A percentile compares a stretch with the other conserved stretches of the same genome.
Evolutionary conservation across 2,329 filamentous ascomycete species (phyloP).

Genomic region (Cytospora piceae): DNA sequence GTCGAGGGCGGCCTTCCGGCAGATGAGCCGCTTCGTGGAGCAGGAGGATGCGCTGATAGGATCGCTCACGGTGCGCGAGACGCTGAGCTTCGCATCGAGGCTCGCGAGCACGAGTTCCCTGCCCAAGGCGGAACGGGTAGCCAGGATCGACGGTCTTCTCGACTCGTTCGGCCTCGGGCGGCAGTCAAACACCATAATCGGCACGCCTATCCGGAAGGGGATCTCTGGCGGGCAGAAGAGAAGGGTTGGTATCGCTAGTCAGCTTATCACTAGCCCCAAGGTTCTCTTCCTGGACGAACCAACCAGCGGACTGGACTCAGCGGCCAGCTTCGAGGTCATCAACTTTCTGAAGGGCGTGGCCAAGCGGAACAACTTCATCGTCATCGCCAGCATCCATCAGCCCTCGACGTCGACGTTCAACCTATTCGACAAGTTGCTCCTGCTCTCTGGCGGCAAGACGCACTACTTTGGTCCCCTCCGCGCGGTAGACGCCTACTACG

Average conservation of each 20-base stretch:
- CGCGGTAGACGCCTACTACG: conserved; percentile 66
- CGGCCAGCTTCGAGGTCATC: conserved; percentile 75
- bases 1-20: conserved; percentile 60
- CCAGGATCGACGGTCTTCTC: conserved; percentile 68
- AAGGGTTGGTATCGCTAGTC: conserved; percentile 76
- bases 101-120: conserved; percentile 58
- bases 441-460: conserved; percentile 71
- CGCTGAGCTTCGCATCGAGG: conserved; percentile 75
- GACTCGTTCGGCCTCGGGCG: conserved; percentile 72
- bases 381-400: conserved; percentile 84
- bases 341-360: conserved; percentile 71
- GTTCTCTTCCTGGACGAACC: conserved; percentile 85
- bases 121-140: conserved; percentile 57
- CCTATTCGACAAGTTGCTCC: conserved; percentile 77
- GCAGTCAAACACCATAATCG: conserved; percentile 73
- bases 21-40: conserved; percentile 78
- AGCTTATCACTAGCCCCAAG: conserved; percentile 79
- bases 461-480: conserved; percentile 72
- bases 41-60: conserved; percentile 87
- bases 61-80: conserved; percentile 79
- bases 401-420: conserved; percentile 79
- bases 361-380: conserved; percentile 71
- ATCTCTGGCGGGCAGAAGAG: conserved; percentile 86
- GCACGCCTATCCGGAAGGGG: conserved; percentile 81
- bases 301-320: conserved; percentile 81